phyloP scores from a whole-genome alignment of 2,329 filamentous ascomycete genomes.

The Fusarium hainanense region DNA sequence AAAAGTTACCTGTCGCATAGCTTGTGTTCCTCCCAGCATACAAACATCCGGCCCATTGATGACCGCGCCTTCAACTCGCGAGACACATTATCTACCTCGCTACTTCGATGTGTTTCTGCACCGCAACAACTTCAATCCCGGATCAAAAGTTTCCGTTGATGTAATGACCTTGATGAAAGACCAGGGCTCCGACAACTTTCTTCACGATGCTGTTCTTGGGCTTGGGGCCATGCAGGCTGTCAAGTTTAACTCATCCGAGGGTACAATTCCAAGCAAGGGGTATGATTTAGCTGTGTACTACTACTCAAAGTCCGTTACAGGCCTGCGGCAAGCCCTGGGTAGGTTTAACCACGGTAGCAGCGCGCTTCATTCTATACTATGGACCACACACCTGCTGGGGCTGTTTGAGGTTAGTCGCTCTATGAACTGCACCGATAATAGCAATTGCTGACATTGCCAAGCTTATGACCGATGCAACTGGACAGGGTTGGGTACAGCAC shows the following conservation, averaged over 20 bases:
- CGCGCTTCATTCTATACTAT: constrained; percentile 43
- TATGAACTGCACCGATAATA: too few relatives aligned
- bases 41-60: background rate
- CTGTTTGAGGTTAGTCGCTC: constrained; percentile 48
- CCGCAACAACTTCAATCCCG: constrained; percentile 46
- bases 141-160: constrained; percentile 8
- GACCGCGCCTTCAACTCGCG: constrained; percentile 18
- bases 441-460: constrained; percentile 12
- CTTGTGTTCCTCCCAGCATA: rapidly evolving
- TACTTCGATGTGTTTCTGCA: constrained; percentile 48
- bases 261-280: background rate
- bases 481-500: constrained; percentile 50
- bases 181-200: constrained; percentile 24
- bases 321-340: constrained; percentile 36
- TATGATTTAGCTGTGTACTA: constrained; percentile 34
- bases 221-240: constrained; percentile 49
- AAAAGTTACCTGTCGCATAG: background rate
- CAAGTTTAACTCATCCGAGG: constrained; percentile 24
- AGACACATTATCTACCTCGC: constrained; percentile 38
- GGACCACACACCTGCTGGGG: constrained; percentile 51
- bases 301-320: constrained; percentile 45
- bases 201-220: constrained; percentile 46
- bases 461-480: constrained; percentile 50
- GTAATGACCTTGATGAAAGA: constrained; percentile 40
- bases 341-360: background rate